A percentile compares a stretch with the other conserved stretches of the same genome.
phyloP scores from a whole-genome alignment of 805 yeast species.

The Grigorovia yakushimaensis region DNA sequence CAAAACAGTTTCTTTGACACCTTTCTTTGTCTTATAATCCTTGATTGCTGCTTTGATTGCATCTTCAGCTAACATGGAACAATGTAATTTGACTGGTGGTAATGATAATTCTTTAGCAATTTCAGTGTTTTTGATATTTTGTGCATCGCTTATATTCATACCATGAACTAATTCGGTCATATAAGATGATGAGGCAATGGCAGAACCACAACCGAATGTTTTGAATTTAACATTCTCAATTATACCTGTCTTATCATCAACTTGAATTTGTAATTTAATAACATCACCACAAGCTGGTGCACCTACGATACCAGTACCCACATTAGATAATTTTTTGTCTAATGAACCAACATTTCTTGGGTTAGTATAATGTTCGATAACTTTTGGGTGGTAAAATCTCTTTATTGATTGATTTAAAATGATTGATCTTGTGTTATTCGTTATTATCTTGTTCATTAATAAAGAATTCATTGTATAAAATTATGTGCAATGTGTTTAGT shows the following conservation, averaged over 20 bases:
- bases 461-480: conserved; percentile 3
- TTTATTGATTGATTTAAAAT: background rate
- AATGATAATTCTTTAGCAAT: conserved; percentile 90
- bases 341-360: conserved; percentile 95
- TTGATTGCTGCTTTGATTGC: conserved; percentile 96
- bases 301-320: conserved; percentile 96
- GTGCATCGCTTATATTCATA: conserved; percentile 87
- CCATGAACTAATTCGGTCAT: conserved; percentile 95
- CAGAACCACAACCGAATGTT: conserved; percentile 99
- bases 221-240: conserved; percentile 94
- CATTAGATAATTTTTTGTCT: conserved; percentile 63
- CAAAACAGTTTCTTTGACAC: conserved; percentile 12
- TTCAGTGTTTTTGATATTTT: conserved; percentile 81
- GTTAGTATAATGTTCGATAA: conserved; percentile 90
- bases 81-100: conserved; percentile 96
- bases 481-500: no score
- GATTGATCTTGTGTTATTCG: background rate
- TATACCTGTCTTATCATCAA: conserved; percentile 79
- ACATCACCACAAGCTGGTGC: conserved; percentile 99
- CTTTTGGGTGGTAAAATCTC: conserved; percentile 69
- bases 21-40: conserved; percentile 83
- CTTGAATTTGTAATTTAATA: conserved; percentile 93
- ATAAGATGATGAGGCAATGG: conserved; percentile 91
- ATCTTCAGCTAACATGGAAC: conserved; percentile 98
- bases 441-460: conserved; percentile 1